Base-by-base conservation (phyloP, 176 grass and related monocot species). In the Melocanna baccifera region DNA sequence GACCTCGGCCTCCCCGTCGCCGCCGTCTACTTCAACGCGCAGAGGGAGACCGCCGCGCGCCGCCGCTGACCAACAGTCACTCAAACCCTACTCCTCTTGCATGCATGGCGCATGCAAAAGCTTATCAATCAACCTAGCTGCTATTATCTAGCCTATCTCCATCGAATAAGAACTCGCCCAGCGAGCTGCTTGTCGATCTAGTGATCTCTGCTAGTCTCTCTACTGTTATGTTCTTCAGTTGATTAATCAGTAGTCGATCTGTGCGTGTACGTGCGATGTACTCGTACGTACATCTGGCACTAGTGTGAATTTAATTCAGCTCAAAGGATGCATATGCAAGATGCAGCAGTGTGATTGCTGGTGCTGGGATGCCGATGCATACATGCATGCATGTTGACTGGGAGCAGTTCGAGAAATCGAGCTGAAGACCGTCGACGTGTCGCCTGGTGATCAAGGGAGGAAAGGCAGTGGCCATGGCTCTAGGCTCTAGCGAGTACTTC, bases 11-110 rank as follows among this genome's bases (percentile, higher is more conserved):
- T 88, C 73, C 91, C 91, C 3, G 91, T 93, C 16, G 91, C 91
- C 14, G 91, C 91, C 73, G 91, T 93, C 82, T 93, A 93, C 85
- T 93, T 93, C 91, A 90, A 93, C 62, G 85, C 82, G 55, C 91
- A 93, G 67, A 67, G 91, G 26, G 91, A 93, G 88, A 90, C 88
- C 20, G 91, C 94, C 4, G 94, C 94, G 1, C 94, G 94, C 65
- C 88, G 94, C 83, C 92, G 94, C 75, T 97, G 82, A 84, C 18
- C n/a, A 15, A 46, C 20, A 34, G 39, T 7, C 78, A 45, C 45
- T 6, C 43, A 32, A 18, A 0, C 16, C 51, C 18, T 50, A 74
- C 32, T 41, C 9, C n/a, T 82, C 47, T 29, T 53, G 50, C 72
- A 70, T 80, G 62, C 62, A 50, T 67, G 72, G 53, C 5, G 25